phyloP scores from a whole-genome alignment of 163 green algal genomes.

The Volvox carteri region DNA sequence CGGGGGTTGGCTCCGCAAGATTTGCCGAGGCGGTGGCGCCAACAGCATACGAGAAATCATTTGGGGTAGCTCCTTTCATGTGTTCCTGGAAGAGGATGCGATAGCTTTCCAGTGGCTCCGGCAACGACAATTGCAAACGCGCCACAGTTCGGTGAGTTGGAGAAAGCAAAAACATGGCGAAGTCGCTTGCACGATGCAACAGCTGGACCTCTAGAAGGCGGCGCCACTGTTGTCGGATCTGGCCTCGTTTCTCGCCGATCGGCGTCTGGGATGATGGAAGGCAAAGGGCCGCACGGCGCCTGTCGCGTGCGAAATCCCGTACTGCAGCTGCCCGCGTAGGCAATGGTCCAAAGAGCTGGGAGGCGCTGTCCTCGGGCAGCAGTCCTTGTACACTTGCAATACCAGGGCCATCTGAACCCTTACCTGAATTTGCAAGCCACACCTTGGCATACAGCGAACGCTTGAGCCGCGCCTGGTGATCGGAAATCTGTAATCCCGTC shows the following conservation, averaged over 20 bases:
- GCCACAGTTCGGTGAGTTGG: neutral
- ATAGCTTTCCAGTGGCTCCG: constrained; percentile 3
- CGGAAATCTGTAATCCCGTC: constrained; percentile 13
- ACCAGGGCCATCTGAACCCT: neutral
- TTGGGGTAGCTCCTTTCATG: neutral
- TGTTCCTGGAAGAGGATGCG: neutral
- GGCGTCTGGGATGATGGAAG: neutral
- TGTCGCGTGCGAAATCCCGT: constrained; percentile 45
- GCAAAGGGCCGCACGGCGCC: constrained; percentile 39
- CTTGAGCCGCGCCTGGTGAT: constrained; percentile 52
- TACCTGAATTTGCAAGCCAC: constrained; percentile 37
- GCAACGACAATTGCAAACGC: neutral
- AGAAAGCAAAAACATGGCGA: constrained; percentile 56
- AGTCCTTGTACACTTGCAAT: neutral
- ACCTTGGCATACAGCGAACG: constrained; percentile 16
- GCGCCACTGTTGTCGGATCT: constrained; percentile 22
- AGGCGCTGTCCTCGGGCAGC: neutral
- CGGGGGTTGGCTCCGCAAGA: neutral
- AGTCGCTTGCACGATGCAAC: constrained; percentile 48
- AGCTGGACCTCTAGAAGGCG: constrained; percentile 38
- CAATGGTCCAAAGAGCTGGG: constrained; percentile 49
- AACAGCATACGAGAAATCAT: neutral
- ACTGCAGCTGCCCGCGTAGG: neutral
- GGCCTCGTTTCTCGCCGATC: constrained; percentile 14
- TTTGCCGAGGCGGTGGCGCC: neutral